Conservation (phyloP, 208 protist genomes). For the Jaenimonas drosophilae region DNA sequence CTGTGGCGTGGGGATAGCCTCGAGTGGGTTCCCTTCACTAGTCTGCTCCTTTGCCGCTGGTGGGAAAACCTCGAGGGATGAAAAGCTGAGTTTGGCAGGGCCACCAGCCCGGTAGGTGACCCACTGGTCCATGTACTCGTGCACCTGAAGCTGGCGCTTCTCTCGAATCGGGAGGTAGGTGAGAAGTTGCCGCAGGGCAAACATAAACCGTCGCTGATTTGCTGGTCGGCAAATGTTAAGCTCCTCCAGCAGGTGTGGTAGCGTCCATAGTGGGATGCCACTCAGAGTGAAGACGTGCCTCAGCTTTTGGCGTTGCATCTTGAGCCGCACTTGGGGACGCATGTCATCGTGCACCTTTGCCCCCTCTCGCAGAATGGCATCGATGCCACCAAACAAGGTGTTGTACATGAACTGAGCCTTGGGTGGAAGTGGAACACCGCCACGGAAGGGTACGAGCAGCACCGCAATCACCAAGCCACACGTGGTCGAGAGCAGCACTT, state of each 20-base stretch:
- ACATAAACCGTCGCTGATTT: constrained; percentile 63
- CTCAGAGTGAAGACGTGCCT: constrained; percentile 28
- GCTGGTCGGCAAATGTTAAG: constrained; percentile 50
- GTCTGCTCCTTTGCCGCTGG: not conserved
- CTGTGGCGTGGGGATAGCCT: not conserved
- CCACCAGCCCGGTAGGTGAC: constrained; percentile 47
- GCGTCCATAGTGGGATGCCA: constrained; percentile 57
- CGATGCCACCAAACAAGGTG: constrained; percentile 40
- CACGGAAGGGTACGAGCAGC: constrained; percentile 35
- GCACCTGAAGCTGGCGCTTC: constrained; percentile 27
- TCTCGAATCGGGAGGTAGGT: constrained; percentile 53
- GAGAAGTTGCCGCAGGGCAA: constrained; percentile 46
- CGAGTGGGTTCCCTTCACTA: not conserved
- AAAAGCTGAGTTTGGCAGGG: constrained; percentile 35
- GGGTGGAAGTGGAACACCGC: constrained; percentile 29
- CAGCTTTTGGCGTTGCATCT: constrained; percentile 54
- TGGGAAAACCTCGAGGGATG: constrained; percentile 40
- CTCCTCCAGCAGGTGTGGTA: constrained; percentile 75
- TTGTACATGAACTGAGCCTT: constrained; percentile 40
- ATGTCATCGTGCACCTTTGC: constrained; percentile 53
- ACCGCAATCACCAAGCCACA: constrained; percentile 40
- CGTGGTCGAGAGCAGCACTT: constrained; percentile 22
- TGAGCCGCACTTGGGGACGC: constrained; percentile 42
- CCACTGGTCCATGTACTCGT: constrained; percentile 57
- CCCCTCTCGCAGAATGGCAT: constrained; percentile 30